Conservation (phyloP, 228 moss, liverwort and hornwort genomes). For the Sphagnum fallax region DNA sequence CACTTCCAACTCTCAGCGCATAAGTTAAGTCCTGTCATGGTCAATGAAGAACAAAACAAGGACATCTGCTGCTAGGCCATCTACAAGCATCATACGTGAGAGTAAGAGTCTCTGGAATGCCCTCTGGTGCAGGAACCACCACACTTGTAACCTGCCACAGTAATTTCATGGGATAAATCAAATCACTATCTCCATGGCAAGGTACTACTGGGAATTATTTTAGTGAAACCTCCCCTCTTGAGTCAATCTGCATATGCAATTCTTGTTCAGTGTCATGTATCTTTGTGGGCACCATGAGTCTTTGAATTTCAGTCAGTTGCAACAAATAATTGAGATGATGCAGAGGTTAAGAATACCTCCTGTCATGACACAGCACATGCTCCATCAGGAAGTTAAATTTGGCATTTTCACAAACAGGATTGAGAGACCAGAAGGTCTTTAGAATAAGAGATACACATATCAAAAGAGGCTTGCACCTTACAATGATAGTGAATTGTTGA, state of each 20-base stretch:
- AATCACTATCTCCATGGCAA: too few species aligned
- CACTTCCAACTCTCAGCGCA: background rate
- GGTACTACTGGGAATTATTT: too few species aligned
- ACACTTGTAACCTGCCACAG: conserved; percentile 70
- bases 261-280: background rate
- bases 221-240: too few species aligned
- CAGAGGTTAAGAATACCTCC: background rate
- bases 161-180: too few species aligned
- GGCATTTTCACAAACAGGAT: too few species aligned
- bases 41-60: background rate
- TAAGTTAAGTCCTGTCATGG: too few species aligned
- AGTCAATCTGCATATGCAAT: background rate
- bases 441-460: too few species aligned
- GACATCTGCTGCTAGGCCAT: background rate
- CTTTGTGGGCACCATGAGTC: background rate
- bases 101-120: conserved; percentile 91
- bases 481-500: conserved; percentile 13
- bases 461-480: conserved; percentile 52
- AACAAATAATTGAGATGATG: background rate
- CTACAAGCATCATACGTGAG: conserved; percentile 59
- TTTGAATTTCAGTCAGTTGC: background rate
- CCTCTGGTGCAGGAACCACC: conserved; percentile 95
- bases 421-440: too few species aligned
- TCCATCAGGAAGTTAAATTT: too few species aligned
- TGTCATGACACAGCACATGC: background rate